Evolutionary conservation across 108 stramenopile species (phyloP), one percentile per base, ranked within the genome.

Genomic region (Cylindrotheca fusiformis): DNA sequence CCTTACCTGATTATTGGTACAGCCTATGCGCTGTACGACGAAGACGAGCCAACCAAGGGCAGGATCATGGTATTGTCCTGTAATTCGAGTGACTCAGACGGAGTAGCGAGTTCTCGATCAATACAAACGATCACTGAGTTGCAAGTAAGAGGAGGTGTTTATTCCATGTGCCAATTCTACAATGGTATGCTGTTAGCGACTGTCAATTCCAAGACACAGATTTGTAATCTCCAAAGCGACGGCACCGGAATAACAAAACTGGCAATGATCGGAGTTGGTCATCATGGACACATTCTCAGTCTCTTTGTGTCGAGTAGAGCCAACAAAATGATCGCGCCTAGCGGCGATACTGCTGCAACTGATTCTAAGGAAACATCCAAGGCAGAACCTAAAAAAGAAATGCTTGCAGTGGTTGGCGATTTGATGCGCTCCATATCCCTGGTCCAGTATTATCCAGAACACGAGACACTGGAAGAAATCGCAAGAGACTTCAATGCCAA

Each of bases 241-340:
- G 75, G 71, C 14, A 70, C 65, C 28, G 76, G 78, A 44, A 72
- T 64, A 2, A 31, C 67, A 22, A 74, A 77, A 24, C 59, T 87
- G 0, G 54, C 55, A 23, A 66, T 75, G 27, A 74, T 85, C 1
- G 86, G 86, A 10, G 60, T 84, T 59, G 92, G 93, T 4, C 95
- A 95, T 68, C 93, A 95, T 77, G 98, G 96, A 21, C 95, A 97
- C 84, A 96, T 96, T 67, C 68, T 98, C 51, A 96, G 91, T 48
- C 79, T 97, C 8, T 88, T 81, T 67, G 84, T 97, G 33, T 81
- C 88, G 61, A 81, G 89, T 49, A 75, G 75, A 49, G 94, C 88
- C 36, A 53, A 49, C 5, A 58, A 61, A 30, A 67, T 47, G 2
- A 26, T n/a, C 24, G 29, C 58, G 6, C 17, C 27, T 18, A 66